These are phyloP conservation scores for Solanum pinnatisectum DNA, from an alignment of 257 asterid species.

Conservation along the genomic window DNA sequence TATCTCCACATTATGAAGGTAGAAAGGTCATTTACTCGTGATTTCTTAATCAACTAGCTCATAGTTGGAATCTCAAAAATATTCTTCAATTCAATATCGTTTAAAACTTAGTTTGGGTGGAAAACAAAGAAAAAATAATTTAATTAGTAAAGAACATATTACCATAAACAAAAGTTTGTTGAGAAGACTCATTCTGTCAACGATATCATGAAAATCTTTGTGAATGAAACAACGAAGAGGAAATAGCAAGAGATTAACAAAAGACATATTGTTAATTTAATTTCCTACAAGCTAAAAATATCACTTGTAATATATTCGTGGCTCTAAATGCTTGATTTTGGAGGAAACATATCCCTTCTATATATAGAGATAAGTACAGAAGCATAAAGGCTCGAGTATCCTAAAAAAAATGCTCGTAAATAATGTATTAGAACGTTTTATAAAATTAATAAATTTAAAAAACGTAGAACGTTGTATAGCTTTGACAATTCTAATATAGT, in stretches of 20 bases:
- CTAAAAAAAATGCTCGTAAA: not conserved
- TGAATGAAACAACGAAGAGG: conserved; percentile 33
- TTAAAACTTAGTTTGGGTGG: not conserved
- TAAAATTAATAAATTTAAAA: no score
- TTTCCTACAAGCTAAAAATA: not conserved
- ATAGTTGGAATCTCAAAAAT: not conserved
- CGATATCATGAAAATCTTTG: conserved; percentile 30
- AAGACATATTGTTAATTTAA: not conserved
- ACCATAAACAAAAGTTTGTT: conserved; percentile 45
- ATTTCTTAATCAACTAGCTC: not conserved
- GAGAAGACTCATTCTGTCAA: conserved; percentile 27
- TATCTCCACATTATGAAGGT: no score
- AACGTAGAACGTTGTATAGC: not conserved
- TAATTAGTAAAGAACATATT: not conserved
- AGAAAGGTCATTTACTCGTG: not conserved
- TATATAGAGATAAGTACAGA: not conserved
- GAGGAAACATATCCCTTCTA: not conserved
- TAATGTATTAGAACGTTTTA: not conserved
- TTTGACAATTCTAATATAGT: not conserved
- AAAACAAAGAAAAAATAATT: not conserved
- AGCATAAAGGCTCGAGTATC: not conserved
- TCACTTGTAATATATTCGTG: not conserved
- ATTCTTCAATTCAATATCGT: not conserved
- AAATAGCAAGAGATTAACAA: conserved; percentile 8
- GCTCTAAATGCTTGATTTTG: not conserved